Evolutionary conservation across 805 yeast genomes (phyloP).

Genomic region (Nakazawaea ernobii): DNA sequence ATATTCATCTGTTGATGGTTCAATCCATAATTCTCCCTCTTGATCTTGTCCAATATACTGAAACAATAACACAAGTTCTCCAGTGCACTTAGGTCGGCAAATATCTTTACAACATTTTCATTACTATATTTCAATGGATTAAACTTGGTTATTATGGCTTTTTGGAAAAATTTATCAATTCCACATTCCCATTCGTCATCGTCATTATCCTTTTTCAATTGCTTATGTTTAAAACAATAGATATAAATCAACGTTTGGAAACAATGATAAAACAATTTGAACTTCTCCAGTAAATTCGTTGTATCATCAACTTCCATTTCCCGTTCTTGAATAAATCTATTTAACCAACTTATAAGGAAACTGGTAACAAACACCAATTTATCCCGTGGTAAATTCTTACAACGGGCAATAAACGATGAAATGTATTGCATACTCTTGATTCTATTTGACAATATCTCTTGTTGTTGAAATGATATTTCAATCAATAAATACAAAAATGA

Average conservation of each 20-base stretch:
- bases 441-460: conserved; percentile 66
- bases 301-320: conserved; percentile 75
- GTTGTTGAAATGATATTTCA: conserved; percentile 72
- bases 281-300: conserved; percentile 64
- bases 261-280: conserved; percentile 83
- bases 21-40: conserved; percentile 54
- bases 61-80: conserved; percentile 90
- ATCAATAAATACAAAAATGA: conserved; percentile 76
- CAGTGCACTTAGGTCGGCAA: conserved; percentile 87
- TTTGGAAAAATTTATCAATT: conserved; percentile 80
- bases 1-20: conserved; percentile 20
- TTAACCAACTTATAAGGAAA: conserved; percentile 78
- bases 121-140: conserved; percentile 92
- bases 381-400: conserved; percentile 58
- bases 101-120: conserved; percentile 87
- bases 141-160: conserved; percentile 79
- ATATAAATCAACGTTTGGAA: conserved; percentile 88
- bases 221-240: conserved; percentile 78
- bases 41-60: conserved; percentile 86
- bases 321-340: conserved; percentile 74
- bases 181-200: conserved; percentile 64
- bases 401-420: conserved; percentile 86
- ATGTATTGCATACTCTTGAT: conserved; percentile 89
- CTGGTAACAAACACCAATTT: conserved; percentile 82
- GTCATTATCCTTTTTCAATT: conserved; percentile 38